Conservation (phyloP, 106 monocot species). For the Iris macrosiphon region DNA sequence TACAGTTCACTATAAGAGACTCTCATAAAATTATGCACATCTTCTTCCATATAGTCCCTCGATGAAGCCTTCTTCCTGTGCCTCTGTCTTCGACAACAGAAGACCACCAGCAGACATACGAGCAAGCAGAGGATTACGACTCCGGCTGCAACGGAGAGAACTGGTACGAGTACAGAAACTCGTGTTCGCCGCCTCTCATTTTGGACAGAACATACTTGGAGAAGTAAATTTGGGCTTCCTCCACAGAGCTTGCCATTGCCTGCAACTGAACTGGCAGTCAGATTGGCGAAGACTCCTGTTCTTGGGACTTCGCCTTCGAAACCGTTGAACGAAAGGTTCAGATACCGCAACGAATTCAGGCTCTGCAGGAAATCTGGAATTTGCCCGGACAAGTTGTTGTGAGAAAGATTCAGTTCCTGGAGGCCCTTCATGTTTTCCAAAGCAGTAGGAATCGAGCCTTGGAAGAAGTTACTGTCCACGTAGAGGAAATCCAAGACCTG, state of each 20-base stretch:
- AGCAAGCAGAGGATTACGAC: not conserved
- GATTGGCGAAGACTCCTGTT: conserved; percentile 11
- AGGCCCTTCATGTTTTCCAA: conserved; percentile 14
- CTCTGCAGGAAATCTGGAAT: conserved; percentile 24
- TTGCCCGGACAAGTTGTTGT: conserved; percentile 30
- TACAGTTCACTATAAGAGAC: conserved; percentile 28
- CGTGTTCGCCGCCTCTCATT: not conserved
- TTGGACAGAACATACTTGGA: conserved; percentile 7
- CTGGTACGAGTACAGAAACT: not conserved
- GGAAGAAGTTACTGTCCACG: conserved; percentile 24
- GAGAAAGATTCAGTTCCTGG: conserved; percentile 23
- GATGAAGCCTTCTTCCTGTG: no score
- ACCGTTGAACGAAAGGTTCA: conserved; percentile 27
- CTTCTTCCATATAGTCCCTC: not conserved
- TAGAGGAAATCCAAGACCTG: conserved; percentile 14
- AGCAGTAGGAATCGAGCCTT: conserved; percentile 23
- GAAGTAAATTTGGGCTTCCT: conserved; percentile 12
- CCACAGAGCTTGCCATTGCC: conserved; percentile 33
- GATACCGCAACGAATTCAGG: conserved; percentile 3
- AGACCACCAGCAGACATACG: not conserved
- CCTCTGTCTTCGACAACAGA: not conserved
- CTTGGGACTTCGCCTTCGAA: conserved; percentile 25
- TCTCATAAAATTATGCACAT: not conserved
- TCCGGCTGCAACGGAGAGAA: not conserved
- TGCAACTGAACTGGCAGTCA: not conserved